Evolutionary conservation across 768 basidiomycete genomes (phyloP).

Genomic region (Macrocybe gigantea): DNA sequence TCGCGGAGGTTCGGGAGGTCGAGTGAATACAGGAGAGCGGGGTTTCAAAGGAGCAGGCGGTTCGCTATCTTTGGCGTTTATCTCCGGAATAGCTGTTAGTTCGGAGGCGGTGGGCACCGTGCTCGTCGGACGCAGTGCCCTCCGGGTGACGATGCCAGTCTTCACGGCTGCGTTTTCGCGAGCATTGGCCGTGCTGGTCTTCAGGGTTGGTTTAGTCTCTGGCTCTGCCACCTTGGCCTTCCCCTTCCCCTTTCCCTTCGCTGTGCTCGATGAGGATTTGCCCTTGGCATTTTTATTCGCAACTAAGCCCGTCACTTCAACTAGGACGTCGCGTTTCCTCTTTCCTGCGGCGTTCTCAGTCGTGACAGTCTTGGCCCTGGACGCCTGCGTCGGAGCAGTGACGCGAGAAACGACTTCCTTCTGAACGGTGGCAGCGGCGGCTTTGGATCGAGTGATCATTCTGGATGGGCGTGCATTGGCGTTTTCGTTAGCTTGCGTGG

Average conservation of each 20-base stretch:
- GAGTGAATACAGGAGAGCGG: neutral
- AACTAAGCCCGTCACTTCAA: conserved; percentile 51
- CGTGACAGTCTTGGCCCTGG: conserved; percentile 27
- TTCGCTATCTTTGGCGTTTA: conserved; percentile 35
- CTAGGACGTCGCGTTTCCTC: conserved; percentile 71
- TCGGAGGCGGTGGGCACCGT: too few relatives aligned
- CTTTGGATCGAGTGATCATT: conserved; percentile 51
- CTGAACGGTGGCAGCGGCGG: conserved; percentile 32
- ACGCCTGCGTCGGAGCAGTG: conserved; percentile 34
- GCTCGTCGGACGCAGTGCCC: conserved; percentile 4
- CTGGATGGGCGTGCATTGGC: conserved; percentile 56
- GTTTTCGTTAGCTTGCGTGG: conserved; percentile 63
- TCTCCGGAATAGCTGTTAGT: too few relatives aligned
- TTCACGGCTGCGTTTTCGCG: conserved; percentile 7
- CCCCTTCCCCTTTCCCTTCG: conserved; percentile 46
- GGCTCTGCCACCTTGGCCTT: conserved; percentile 18
- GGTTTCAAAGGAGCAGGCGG: conserved; percentile 16
- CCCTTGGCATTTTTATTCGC: conserved; percentile 25
- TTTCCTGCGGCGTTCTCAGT: conserved; percentile 47
- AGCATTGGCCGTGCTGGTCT: too few relatives aligned
- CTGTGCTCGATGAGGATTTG: neutral
- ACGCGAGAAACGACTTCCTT: conserved; percentile 24
- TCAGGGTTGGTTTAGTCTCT: conserved; percentile 12
- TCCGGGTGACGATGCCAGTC: conserved; percentile 16
- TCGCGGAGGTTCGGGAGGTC: neutral